Evolutionary conservation across 2,329 filamentous ascomycete species (phyloP), one percentile per base, ranked within the genome.

Genomic region (Lecanicillium sp.): DNA sequence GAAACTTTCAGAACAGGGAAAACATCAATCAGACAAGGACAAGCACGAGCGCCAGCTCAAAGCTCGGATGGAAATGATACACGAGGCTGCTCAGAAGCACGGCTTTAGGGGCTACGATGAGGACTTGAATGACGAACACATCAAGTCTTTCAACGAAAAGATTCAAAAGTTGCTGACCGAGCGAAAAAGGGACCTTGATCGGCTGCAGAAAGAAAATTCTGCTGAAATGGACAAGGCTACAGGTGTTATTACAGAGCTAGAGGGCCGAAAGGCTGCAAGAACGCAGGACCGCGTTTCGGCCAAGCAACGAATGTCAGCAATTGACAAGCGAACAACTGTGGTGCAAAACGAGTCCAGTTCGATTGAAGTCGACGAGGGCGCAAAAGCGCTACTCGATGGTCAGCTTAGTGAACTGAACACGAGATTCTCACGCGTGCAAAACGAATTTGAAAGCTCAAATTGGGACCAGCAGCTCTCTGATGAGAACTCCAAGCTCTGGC

Each of bases 301-400:
- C 5, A 83, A 77, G 50, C 75, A 84, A 47, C 79, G 85, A 33
- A 87, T 94, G 43, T 65, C 68, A 1, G 63, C 70, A 5, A 88
- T 92, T 48, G 86, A 94, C 43, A 79, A 73, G 52, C 83, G 83
- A 38, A 76, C 81, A 6, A 62, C 62, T 4, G 63, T 66, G 1
- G 68, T 89, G 25, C 85, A 94, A 53, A 71, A 66, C 33, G 77
- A 83, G 22, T 67, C 87, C 22, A 73, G 82, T 49, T 67, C 69
- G n/a, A 81, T 98, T 40, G 74, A 83, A 27, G 73, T 89, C 20
- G 90, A 98, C 49, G 90, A 96, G 62, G 89, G 89, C 4, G 76
- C 77, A 22, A 85, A 86, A 56, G 83, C 84, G 18, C 69, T 85
- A 4, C 69, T 95, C 6, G 83, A 92, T 50, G 75, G 80, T 13